Evolutionary conservation across 768 basidiomycete species (phyloP).

Genomic region (Lepiota brunneoincarnata): DNA sequence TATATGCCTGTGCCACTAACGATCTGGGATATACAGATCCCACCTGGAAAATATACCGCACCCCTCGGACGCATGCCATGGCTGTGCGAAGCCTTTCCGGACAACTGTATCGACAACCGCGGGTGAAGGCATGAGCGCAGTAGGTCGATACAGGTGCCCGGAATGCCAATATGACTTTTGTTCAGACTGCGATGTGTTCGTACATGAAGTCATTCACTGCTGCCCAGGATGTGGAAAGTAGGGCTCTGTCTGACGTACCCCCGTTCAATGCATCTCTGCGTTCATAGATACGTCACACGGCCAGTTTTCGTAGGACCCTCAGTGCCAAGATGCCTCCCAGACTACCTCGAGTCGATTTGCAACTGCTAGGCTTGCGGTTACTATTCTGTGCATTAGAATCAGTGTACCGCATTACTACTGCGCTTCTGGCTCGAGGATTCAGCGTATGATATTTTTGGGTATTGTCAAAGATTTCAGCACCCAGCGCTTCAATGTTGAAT

Average conservation of each 20-base stretch:
- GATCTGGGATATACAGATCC: conserved; percentile 26
- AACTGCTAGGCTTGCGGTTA: too few relatives aligned
- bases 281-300: too few relatives aligned
- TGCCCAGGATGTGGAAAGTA: conserved; percentile 82
- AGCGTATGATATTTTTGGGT: too few relatives aligned
- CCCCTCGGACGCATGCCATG: conserved; percentile 57
- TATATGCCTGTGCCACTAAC: conserved; percentile 1
- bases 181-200: conserved; percentile 92
- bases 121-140: conserved; percentile 73
- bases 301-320: too few relatives aligned
- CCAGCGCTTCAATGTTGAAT: too few relatives aligned
- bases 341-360: too few relatives aligned
- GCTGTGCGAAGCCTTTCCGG: conserved; percentile 75
- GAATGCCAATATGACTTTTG: conserved; percentile 89
- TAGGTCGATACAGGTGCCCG: conserved; percentile 87
- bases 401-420: too few relatives aligned
- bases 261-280: too few relatives aligned
- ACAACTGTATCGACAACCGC: conserved; percentile 31
- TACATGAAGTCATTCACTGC: conserved; percentile 93
- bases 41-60: conserved; percentile 34
- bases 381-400: too few relatives aligned
- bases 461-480: too few relatives aligned
- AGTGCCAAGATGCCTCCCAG: too few relatives aligned
- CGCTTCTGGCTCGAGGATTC: too few relatives aligned
- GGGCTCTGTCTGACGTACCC: neutral